Evolutionary conservation across 192 early-diverging fungal species (phyloP), one percentile per base, ranked within the genome.

Genomic region (Linnemannia hyalina): DNA sequence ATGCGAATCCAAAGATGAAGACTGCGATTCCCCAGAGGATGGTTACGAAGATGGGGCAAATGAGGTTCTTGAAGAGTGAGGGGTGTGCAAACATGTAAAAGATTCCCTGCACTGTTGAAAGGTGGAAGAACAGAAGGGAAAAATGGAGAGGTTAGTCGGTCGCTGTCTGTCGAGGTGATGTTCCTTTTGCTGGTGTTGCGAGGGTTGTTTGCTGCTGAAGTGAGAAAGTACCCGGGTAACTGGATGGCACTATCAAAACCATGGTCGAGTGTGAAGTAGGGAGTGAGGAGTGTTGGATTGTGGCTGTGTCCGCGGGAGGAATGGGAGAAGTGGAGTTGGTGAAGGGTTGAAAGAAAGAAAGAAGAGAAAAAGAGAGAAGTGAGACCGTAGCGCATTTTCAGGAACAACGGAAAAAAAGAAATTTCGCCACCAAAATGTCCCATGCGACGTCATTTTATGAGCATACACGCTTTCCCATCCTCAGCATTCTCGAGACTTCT

Each of bases 41-140:
- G 35, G 90, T 88, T 44, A 91, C 23, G 5, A 93, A 63, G 73
- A 93, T 91, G 8, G 90, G 90, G 57, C 93, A 94, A 22, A 94
- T 69, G 42, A 81, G 72, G 76, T 77, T 79, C 22, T 54, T 77
- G 63, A 82, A 55, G 82, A 91, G 82, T 57, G 85, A 79, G 11
- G 90, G 90, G 60, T 91, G 90, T 44, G 74, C 68, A 4, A 91
- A 55, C 77, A 91, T 88, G 77, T 88, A 91, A 38, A 88, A 72
- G 18, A 87, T 82, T 46, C 90, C 90, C 76, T 86, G 70, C 6
- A 71, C 84, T 80, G 36, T 46, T 22, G 13, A 29, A 68, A 42
- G n/a, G 0, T 4, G 41, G 16, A 8, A 41, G 15, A 75, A 7
- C 35, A 20, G 38, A 41, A 41, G 36, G 23, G 4, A 47, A 68